Evolutionary conservation across 1,139 yeast genomes (phyloP), one percentile per base, ranked within the genome.

Genomic region (Yamadazyma blattariae): DNA sequence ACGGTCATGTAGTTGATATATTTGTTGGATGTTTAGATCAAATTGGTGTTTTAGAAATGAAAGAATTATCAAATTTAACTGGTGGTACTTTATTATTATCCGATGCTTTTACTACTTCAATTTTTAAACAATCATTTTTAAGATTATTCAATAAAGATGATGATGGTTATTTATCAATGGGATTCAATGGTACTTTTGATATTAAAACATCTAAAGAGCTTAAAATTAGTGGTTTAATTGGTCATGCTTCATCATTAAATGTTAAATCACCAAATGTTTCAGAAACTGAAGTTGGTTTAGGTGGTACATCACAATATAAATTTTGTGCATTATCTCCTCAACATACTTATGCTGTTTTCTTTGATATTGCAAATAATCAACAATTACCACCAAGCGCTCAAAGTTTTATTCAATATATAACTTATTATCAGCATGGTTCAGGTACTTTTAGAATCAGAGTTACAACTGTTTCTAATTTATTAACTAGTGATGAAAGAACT

Each of bases 21-120:
- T 90, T 89, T 65, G 97, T 96, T 26, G 98, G 98, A 41, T 89
- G 97, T 65, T 90, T 89, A 58, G 99, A 92, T 65, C 98, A 92
- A 71, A 86, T 90, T 46, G 99, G 99, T 59, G 82, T 92, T 77
- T 82, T 85, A 50, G 99, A 92, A 68, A 92, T 92, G 97, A 87
- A 88, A 63, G 75, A 85, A 41, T 69, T 94, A 51, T 77, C 95
- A 41, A 87, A 88, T 64, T 72, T 78, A 50, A 92, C 97, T 20
- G 98, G 98, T 51, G 99, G 99, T 63, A 85, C 86, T 24, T 71
- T 94, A 55, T 79, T 92, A 37, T 77, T 92, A 50, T 76, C 96
- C 2, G 99, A 92, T 70, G 94, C 97, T 7, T 94, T 94, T 67
- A 89, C 96, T 29, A 92, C 98, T 7, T 84, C 97, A 4, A 92